phyloP scores from a whole-genome alignment of 768 basidiomycete species.

The Filobasidium floriforme region DNA sequence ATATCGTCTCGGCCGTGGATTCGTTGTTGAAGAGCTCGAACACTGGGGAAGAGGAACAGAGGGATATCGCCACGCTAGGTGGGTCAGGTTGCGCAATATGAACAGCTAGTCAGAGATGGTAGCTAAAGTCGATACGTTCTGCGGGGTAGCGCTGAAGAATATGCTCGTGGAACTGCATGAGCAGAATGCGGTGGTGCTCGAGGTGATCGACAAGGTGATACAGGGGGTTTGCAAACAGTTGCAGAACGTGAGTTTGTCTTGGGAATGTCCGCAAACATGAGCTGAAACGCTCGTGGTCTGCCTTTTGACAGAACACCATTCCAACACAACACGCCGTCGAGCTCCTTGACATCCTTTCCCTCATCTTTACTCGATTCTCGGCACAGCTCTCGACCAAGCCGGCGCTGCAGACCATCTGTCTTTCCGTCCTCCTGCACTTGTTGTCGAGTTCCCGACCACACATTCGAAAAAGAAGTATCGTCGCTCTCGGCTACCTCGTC shows the following conservation, averaged over 20 bases:
- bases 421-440: slow-evolving; percentile 56
- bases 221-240: slow-evolving; percentile 78
- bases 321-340: slow-evolving; percentile 38
- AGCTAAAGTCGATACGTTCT: background rate
- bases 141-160: slow-evolving; percentile 59
- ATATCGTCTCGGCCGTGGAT: slow-evolving; percentile 76
- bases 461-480: slow-evolving; percentile 79
- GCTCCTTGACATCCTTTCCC: slow-evolving; percentile 57
- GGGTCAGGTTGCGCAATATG: background rate
- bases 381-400: slow-evolving; percentile 35
- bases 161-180: slow-evolving; percentile 83
- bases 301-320: background rate
- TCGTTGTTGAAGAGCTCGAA: slow-evolving; percentile 77
- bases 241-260: slow-evolving; percentile 57
- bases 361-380: slow-evolving; percentile 78
- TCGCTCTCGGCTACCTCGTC: slow-evolving; percentile 72
- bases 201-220: slow-evolving; percentile 73
- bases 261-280: background rate
- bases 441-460: slow-evolving; percentile 64
- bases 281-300: slow-evolving; percentile 7
- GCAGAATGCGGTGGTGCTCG: slow-evolving; percentile 67
- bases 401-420: slow-evolving; percentile 50
- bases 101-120: slow-evolving; percentile 52
- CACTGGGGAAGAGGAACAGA: slow-evolving; percentile 80
- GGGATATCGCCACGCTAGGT: slow-evolving; percentile 94